Conservation (phyloP, 2,329 filamentous ascomycete genomes). For the Orbilia ellipsospora region DNA sequence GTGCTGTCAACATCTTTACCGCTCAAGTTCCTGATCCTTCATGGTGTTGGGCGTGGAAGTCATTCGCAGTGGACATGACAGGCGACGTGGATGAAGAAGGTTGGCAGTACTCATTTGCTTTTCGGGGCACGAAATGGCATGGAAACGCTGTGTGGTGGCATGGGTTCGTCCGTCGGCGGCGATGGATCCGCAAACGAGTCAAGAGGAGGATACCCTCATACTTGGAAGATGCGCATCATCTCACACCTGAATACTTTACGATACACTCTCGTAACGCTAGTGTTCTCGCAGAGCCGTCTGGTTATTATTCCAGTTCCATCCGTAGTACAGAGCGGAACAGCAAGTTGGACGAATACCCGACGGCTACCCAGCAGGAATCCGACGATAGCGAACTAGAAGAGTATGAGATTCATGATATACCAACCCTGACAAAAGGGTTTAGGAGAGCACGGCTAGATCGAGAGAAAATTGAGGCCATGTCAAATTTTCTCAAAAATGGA, state of each 20-base stretch:
- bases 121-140: slow-evolving; percentile 84
- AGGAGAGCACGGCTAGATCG: slow-evolving; percentile 81
- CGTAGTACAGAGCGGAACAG: slow-evolving; percentile 48
- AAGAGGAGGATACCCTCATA: slow-evolving; percentile 67
- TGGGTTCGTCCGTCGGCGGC: slow-evolving; percentile 88
- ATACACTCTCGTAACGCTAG: slow-evolving; percentile 70
- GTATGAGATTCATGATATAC: slow-evolving; percentile 72
- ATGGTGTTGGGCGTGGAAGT: slow-evolving; percentile 86
- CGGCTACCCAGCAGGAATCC: slow-evolving; percentile 58
- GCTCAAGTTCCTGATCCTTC: slow-evolving; percentile 93
- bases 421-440: slow-evolving; percentile 75
- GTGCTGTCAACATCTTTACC: slow-evolving; percentile 78
- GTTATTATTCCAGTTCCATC: slow-evolving; percentile 51
- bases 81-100: slow-evolving; percentile 86
- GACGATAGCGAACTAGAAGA: slow-evolving; percentile 67
- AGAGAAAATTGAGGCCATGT: slow-evolving; percentile 86
- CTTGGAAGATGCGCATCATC: slow-evolving; percentile 70
- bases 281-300: slow-evolving; percentile 59
- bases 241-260: slow-evolving; percentile 82
- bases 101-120: slow-evolving; percentile 96
- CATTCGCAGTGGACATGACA: slow-evolving; percentile 81
- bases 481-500: slow-evolving; percentile 81
- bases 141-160: slow-evolving; percentile 89
- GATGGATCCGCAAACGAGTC: slow-evolving; percentile 85
- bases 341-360: slow-evolving; percentile 39